Evolutionary conservation across 495 filamentous ascomycete genomes (phyloP).

Genomic region (Aspergillus taichungensis): DNA sequence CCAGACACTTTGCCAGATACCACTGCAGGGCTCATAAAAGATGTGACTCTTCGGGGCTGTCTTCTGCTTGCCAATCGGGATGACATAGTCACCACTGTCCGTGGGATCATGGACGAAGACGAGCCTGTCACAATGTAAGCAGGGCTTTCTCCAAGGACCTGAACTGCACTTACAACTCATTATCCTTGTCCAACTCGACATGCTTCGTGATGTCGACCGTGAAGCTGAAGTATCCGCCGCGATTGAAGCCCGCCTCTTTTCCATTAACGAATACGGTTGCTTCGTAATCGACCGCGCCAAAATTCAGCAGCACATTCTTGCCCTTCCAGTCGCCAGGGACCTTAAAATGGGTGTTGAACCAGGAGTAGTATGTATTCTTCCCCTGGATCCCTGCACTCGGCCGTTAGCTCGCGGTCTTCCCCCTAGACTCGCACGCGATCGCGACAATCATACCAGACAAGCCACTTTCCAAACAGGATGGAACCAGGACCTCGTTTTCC

Average conservation of each 20-base stretch:
- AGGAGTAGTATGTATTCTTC: slow-evolving; percentile 41
- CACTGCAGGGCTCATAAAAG: slow-evolving; percentile 60
- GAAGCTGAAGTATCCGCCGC: slow-evolving; percentile 57
- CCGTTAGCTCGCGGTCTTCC: not conserved
- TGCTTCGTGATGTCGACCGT: slow-evolving; percentile 48
- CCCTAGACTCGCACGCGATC: not conserved
- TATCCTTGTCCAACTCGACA: slow-evolving; percentile 30
- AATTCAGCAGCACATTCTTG: slow-evolving; percentile 48
- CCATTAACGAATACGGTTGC: slow-evolving; percentile 58
- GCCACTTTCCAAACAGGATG: slow-evolving; percentile 55
- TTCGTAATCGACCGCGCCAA: slow-evolving; percentile 61
- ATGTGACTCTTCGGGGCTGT: slow-evolving; percentile 46
- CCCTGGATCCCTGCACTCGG: slow-evolving; percentile 40
- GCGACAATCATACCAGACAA: slow-evolving; percentile 32
- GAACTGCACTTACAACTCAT: slow-evolving; percentile 42
- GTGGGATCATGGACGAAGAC: slow-evolving; percentile 61
- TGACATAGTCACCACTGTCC: slow-evolving; percentile 42
- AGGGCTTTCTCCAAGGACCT: not conserved
- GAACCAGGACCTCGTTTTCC: slow-evolving; percentile 45
- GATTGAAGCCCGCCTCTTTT: slow-evolving; percentile 41
- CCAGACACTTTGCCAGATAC: slow-evolving; percentile 66
- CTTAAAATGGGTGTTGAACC: slow-evolving; percentile 50
- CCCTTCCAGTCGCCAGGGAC: slow-evolving; percentile 40
- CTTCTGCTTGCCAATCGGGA: slow-evolving; percentile 58
- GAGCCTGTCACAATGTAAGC: slow-evolving; percentile 26